Evolutionary conservation across 1,284 basidiomycete genomes (phyloP), one percentile per base, ranked within the genome.

Genomic region (Ceratobasidium sp.): DNA sequence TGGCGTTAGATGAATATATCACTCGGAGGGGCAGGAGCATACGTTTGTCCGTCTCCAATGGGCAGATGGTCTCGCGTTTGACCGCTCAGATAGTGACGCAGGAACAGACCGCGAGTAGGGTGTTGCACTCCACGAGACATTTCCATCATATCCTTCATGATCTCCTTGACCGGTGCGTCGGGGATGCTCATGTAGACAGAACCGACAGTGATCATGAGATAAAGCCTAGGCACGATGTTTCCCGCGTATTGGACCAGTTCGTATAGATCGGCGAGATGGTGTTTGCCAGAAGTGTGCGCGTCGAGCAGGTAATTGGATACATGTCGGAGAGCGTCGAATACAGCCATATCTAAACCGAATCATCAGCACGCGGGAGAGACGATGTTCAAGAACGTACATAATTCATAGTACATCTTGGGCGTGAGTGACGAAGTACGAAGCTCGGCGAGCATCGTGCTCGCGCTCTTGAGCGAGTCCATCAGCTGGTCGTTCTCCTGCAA

Each of bases 141-240:
- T 84, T 98, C 96, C 91, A 98, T 93, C 96, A 98, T 97, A 85
- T 98, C 96, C 88, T 97, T 98, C 96, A 98, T 98, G 80, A 98
- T 95, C 86, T 98, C 96, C 87, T 96, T 97, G 77, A 98, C 91
- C 6, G 96, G 96, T 7, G 96, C 95, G 76, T 97, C 96, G 1
- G 95, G 91, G 59, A 98, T 92, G 25, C 95, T 96, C 96, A 98
- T 98, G 87, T 97, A 98, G 25, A 98, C 96, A 0, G 96, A 95
- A 76, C 96, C 97, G 77, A 98, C 96, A 34, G 97, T 98, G 81
- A 98, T 97, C 96, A 98, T 98, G 81, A 98, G 93, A 85, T 98
- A 98, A 44, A 97, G 88, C 32, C 96, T 91, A 22, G 96, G 96
- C 37, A 98, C 92, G 84, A 98, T 97, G 82, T 95, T 95, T 83